These are phyloP conservation scores for Glutinoglossum americanum DNA, from an alignment of 495 filamentous ascomycete genomes.

Conservation along the genomic window DNA sequence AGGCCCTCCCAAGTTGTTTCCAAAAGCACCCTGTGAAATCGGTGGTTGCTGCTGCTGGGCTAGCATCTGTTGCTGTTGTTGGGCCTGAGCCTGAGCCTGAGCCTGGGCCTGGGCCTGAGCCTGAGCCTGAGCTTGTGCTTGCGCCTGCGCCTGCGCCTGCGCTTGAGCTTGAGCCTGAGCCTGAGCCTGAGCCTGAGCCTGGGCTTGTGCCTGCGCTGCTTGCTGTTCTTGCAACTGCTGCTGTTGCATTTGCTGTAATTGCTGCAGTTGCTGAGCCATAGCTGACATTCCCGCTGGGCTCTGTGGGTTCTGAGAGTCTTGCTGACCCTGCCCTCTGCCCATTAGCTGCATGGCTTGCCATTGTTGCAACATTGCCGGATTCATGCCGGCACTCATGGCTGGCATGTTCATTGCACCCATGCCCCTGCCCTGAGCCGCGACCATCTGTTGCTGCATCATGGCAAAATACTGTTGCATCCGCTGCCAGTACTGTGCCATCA, in stretches of 20 bases:
- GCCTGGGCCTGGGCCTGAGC: slow-evolving; percentile 4
- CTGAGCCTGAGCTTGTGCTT: slow-evolving; percentile 12
- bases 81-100: neutral
- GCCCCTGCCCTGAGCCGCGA: slow-evolving; percentile 23
- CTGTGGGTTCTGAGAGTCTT: slow-evolving; percentile 16
- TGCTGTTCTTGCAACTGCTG: slow-evolving; percentile 25
- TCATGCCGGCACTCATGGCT: slow-evolving; percentile 22
- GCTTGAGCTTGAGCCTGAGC: slow-evolving; percentile 16
- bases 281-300: slow-evolving; percentile 19
- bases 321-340: slow-evolving; percentile 8
- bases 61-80: neutral
- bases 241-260: slow-evolving; percentile 41
- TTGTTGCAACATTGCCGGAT: slow-evolving; percentile 29
- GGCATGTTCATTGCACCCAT: slow-evolving; percentile 38
- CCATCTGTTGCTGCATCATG: slow-evolving; percentile 74
- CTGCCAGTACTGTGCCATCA: slow-evolving; percentile 97
- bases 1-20: slow-evolving; percentile 14
- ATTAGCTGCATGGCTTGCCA: slow-evolving; percentile 8
- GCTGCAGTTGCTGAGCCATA: slow-evolving; percentile 74
- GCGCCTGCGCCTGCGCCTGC: slow-evolving; percentile 31
- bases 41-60: slow-evolving; percentile 1
- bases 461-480: slow-evolving; percentile 92
- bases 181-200: neutral
- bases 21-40: slow-evolving; percentile 1
- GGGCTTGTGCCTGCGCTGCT: slow-evolving; percentile 7